Evolutionary conservation across 2,329 filamentous ascomycete species (phyloP), one percentile per base, ranked within the genome.

Genomic region (Botrytis tulipae): DNA sequence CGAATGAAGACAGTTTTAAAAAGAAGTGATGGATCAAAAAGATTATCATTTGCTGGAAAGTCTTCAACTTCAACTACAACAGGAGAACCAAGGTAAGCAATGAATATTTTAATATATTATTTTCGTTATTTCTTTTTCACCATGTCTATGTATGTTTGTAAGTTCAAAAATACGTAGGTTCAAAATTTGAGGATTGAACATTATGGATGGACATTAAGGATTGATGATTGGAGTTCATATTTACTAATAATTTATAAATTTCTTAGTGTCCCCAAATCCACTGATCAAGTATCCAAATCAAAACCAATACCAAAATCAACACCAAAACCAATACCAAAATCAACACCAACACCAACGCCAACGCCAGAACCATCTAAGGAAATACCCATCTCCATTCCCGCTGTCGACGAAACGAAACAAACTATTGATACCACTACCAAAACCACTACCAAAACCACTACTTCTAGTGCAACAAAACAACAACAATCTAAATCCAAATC

Each of bases 1-100:
- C 75, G 78, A 44, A 78, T 80, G 75, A 80, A 79, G 78, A 79
- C 76, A 12, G 77, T 78, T n/a, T 72, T 80, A 71, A 79, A 77
- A 70, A 77, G 73, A 71, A 75, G 74, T 40, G 76, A 79, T 74
- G 77, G 77, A 32, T 78, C 78, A 5, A 80, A 76, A 61, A 74
- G 78, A 71, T 75, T 79, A 48, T 78, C 79, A 14, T 74, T 76
- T 60, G 72, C 74, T 35, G 60, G 70, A 32, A 76, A 73, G 48
- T 46, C 71, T 40, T 20, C 70, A 44, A 59, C 73, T 57, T 29
- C 14, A 29, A 9, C 3, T 57, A 29, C n/a, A 54, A 8, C n/a
- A 57, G 51, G 6, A 62, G 77, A 70, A 40, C 76, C 77, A 74
- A 79, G 78, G 78, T 80, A 76, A 54, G 65, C 44, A 44, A 57